These are phyloP conservation scores for Sclerotinia spermophila DNA, from an alignment of 2,329 filamentous ascomycete species.

Conservation along the genomic window DNA sequence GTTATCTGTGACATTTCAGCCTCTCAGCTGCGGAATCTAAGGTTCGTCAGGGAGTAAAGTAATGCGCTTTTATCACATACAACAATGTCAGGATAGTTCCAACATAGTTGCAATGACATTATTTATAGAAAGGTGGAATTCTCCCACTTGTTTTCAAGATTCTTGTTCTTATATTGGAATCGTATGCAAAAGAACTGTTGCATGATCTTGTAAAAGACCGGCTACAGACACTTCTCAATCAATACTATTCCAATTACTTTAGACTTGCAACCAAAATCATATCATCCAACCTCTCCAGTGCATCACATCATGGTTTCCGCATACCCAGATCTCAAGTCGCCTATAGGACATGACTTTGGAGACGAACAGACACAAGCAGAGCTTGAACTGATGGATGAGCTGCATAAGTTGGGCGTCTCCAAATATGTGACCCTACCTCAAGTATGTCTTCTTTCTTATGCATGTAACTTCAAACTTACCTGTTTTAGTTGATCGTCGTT, in stretches of 20 bases:
- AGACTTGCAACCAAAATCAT: neutral
- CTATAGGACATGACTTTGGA: conserved; percentile 20
- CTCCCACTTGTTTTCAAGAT: neutral
- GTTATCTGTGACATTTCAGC: neutral
- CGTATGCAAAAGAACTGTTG: neutral
- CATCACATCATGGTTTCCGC: neutral
- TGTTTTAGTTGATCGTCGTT: conserved; percentile 37
- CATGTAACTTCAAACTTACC: neutral
- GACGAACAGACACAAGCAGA: conserved; percentile 24
- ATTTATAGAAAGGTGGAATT: neutral
- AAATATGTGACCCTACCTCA: conserved; percentile 25
- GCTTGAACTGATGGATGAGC: conserved; percentile 25
- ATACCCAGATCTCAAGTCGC: neutral
- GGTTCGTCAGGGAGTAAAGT: neutral
- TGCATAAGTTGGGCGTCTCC: conserved; percentile 23
- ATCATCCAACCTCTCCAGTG: neutral
- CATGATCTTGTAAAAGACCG: neutral
- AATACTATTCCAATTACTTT: neutral
- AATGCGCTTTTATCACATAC: neutral
- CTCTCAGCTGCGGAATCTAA: neutral
- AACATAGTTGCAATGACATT: neutral
- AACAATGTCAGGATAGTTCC: neutral
- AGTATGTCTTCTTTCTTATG: conserved; percentile 5
- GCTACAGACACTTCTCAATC: neutral
- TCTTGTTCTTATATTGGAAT: neutral